Evolutionary conservation across 768 basidiomycete species (phyloP), one percentile per base, ranked within the genome.

Genomic region (Sporobolomyces phaffii): DNA sequence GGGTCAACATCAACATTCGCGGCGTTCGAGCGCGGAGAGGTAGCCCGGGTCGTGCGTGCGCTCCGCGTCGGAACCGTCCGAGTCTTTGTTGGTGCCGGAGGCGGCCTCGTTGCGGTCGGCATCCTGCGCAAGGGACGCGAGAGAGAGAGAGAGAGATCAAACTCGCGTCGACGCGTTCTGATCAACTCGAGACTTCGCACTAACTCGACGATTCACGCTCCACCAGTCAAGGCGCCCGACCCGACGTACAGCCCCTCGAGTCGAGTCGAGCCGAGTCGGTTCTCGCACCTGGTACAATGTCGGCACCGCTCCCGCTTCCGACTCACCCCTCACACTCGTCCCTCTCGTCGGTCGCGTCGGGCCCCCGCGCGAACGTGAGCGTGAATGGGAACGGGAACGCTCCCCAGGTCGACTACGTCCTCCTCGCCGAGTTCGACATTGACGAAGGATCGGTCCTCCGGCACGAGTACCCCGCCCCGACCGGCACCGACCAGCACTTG

Each of bases 351-450:
- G 28, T 56, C 14, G 54, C 38, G 38, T 13, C 40, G 43, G 11
- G 36, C 54, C 41, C 10, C 34, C 48, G 24, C 34, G 15, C 24
- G n/a, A 34, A 40, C 28, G n/a, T n/a, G n/a, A n/a, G n/a, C 14
- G 18, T 29, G 15, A 26, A n/a, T 34, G 38, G 24, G 41, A 38
- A 34, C 22, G 6, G 26, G 38, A 53, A 5, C 52, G 24, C 7
- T 28, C 50, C 58, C 18, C 28, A 29, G 15, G 70, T 68, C 44
- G 49, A 62, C 10, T 97, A 93, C 79, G 88, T 96, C 65, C 82
- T 99, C 52, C 84, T 98, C 59, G 96, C 96, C n/a, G 96, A 98
- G 78, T 99, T 99, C 80, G 90, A 99, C 81, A 97, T 99, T 70
- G 87, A 91, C 76, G 85, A 88, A 63, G 96, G 96, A 38, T 89